Base-by-base conservation (phyloP, 495 filamentous ascomycete species). In the Symbiotaphrina buchneri region DNA sequence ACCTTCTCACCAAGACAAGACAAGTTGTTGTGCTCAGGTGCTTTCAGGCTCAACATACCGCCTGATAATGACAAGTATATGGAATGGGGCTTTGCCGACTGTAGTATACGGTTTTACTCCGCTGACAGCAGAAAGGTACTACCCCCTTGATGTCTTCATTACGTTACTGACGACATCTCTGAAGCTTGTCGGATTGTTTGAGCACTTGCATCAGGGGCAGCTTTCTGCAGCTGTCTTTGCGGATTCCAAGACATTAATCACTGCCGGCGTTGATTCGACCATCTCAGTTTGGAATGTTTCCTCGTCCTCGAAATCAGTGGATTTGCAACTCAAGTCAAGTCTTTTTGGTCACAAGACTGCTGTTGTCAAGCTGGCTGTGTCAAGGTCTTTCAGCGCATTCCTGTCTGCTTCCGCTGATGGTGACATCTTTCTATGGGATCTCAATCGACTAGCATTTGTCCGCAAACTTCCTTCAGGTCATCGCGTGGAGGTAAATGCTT, bases 61-160 rank as follows among this genome's bases (percentile, higher is more conserved):
- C 84, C 90, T 3, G 53, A 54, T 19, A 85, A 77, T 38, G 85
- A 95, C 44, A 80, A 83, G 40, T 93, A 76, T 39, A 63, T 97
- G 48, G 82, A 94, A 50, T 94, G 85, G 87, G 87, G 83, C 1
- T 95, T 87, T 45, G 73, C 81, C 5, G 87, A 97, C 54, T 79
- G 75, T 39, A 83, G 78, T 43, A 66, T 95, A 5, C 71, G 87
- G 6, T 95, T 94, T 56, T 93, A 78, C 48, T 61, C 71, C 21
- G 63, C 71, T 28, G 83, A 87, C 31, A 75, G 64, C 34, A 67
- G 71, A 43, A 78, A 73, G 49, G 57, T 69, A 47, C 32, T 42
- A 23, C 7, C n/a, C n/a, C 11, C 21, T 11, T 6, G 26, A 3
- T 28, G 16, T 2, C 8, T 6, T 5, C 10, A 8, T 3, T 21